Percentiles rank a stretch among this genome's conserved stretches.
phyloP scores from a whole-genome alignment of 106 monocot species.

The Iris macrosiphon region DNA sequence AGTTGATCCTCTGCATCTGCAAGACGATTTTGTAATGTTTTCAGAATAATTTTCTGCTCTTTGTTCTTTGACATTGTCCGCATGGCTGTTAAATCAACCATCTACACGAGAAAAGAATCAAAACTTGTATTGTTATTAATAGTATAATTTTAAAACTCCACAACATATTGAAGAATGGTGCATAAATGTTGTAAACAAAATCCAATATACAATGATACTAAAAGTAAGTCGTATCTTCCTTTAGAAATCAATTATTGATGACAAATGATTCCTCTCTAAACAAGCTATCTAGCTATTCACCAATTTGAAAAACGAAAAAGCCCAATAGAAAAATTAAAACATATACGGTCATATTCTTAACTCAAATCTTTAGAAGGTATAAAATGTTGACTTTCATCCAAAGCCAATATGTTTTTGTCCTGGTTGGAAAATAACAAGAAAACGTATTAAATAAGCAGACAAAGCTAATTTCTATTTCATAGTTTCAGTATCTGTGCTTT shows the following conservation, averaged over 20 bases:
- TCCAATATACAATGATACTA: background rate
- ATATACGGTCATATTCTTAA: no score
- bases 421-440: no score
- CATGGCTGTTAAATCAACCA: constrained; percentile 41
- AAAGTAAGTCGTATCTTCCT: background rate
- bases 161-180: background rate
- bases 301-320: background rate
- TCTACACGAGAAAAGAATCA: constrained; percentile 20
- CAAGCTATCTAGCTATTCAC: background rate
- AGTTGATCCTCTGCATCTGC: constrained; percentile 57
- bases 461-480: no score
- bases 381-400: no score
- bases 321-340: no score
- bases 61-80: constrained; percentile 52
- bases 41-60: constrained; percentile 31
- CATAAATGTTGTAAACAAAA: background rate
- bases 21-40: constrained; percentile 41
- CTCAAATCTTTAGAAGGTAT: no score
- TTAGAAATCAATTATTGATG: background rate
- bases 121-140: background rate
- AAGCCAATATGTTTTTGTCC: no score
- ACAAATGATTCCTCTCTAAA: background rate
- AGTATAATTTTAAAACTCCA: background rate
- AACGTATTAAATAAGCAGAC: no score
- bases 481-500: no score